These are phyloP conservation scores for Lactuca saligna DNA, from an alignment of 129 eudicot genomes.

Conservation along the genomic window DNA sequence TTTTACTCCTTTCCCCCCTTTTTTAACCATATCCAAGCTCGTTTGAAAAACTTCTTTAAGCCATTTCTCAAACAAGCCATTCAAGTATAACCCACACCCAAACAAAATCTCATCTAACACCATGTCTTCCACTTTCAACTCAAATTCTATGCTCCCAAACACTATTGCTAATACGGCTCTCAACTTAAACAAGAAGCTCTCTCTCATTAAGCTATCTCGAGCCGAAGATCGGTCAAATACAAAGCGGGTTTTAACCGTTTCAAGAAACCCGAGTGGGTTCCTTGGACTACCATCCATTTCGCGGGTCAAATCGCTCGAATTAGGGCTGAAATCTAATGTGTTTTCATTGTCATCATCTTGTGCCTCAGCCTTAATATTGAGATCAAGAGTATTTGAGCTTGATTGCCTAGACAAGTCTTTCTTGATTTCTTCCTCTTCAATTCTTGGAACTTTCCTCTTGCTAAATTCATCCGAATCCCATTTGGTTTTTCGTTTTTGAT, in stretches of 20 bases:
- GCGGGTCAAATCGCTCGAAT: slow-evolving; percentile 52
- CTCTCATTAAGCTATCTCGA: slow-evolving; percentile 43
- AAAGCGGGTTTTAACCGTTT: slow-evolving; percentile 38
- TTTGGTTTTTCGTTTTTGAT: slow-evolving; percentile 63
- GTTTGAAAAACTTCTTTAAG: slow-evolving; percentile 77
- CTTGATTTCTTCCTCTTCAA: slow-evolving; percentile 42
- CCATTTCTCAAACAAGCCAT: slow-evolving; percentile 74
- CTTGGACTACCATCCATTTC: slow-evolving; percentile 39
- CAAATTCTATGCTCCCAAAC: slow-evolving; percentile 36
- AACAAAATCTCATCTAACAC: slow-evolving; percentile 56
- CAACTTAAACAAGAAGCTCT: slow-evolving; percentile 54
- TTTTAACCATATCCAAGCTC: slow-evolving; percentile 45
- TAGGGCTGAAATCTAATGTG: slow-evolving; percentile 44
- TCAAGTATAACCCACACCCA: slow-evolving; percentile 56
- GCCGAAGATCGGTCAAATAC: slow-evolving; percentile 42
- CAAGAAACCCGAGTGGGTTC: slow-evolving; percentile 46
- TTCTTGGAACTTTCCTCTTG: slow-evolving; percentile 53
- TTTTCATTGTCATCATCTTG: slow-evolving; percentile 31
- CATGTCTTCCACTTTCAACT: slow-evolving; percentile 45
- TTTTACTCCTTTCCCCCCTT: slow-evolving; percentile 43
- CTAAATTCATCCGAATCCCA: slow-evolving; percentile 45
- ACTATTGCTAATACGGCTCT: slow-evolving; percentile 46
- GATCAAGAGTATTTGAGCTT: slow-evolving; percentile 71
- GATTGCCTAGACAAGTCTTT: slow-evolving; percentile 48
- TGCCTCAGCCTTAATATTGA: slow-evolving; percentile 59